These are phyloP conservation scores for Trichosanthes cucumerina DNA, from an alignment of 306 rosid genomes.

Conservation along the genomic window DNA sequence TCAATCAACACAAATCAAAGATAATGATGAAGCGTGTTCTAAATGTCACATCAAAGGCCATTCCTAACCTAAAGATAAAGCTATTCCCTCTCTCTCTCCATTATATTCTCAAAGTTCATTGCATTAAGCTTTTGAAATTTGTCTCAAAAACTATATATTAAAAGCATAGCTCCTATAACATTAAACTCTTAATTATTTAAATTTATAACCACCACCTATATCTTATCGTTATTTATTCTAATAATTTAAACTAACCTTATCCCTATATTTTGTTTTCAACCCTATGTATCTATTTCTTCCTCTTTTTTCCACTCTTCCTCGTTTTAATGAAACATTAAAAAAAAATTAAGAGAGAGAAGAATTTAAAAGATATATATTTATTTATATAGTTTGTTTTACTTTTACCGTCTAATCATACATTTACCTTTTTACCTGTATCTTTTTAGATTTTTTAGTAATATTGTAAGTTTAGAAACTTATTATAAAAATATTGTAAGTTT, in stretches of 20 bases:
- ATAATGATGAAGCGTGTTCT: constrained; percentile 13
- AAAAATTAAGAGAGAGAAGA: not conserved
- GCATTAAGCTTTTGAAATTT: not conserved
- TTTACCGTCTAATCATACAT: too few relatives aligned
- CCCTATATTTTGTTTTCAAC: not conserved
- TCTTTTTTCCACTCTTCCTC: not conserved
- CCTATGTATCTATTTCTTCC: not conserved
- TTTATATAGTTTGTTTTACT: too few relatives aligned
- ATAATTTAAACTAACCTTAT: not conserved
- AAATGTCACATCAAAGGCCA: not conserved
- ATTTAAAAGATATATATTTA: not conserved
- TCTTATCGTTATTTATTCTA: not conserved
- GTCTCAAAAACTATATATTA: not conserved
- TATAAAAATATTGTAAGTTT: too few relatives aligned
- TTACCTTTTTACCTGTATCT: too few relatives aligned
- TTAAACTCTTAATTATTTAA: not conserved
- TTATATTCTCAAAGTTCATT: not conserved
- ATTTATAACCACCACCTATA: not conserved
- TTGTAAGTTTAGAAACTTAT: too few relatives aligned
- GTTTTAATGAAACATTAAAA: not conserved
- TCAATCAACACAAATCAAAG: constrained; percentile 1
- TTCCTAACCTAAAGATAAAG: not conserved
- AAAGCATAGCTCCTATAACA: not conserved
- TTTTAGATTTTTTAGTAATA: too few relatives aligned
- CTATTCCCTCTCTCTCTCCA: not conserved